Evolutionary conservation across 768 basidiomycete species (phyloP).

Genomic region (Hygrocybe coccinea): DNA sequence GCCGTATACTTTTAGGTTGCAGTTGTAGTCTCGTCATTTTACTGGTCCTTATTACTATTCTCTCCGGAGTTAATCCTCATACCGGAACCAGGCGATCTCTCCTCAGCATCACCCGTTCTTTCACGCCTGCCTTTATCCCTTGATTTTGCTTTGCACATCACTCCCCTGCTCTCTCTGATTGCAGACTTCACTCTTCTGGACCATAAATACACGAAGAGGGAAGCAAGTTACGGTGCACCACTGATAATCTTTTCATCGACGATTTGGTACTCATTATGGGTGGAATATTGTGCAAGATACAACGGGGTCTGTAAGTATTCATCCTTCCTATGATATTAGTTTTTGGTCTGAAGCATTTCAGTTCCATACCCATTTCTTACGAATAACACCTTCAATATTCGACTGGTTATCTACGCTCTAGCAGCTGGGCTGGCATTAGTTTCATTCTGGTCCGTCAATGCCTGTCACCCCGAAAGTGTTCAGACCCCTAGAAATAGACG

Average conservation of each 20-base stretch:
- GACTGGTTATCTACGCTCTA: conserved; percentile 56
- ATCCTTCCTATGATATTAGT: neutral
- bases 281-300: conserved; percentile 58
- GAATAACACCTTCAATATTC: conserved; percentile 44
- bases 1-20: conserved; percentile 24
- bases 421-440: conserved; percentile 47
- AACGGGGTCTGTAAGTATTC: conserved; percentile 58
- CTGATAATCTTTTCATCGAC: conserved; percentile 26
- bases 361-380: conserved; percentile 86
- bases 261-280: conserved; percentile 55
- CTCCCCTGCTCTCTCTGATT: conserved; percentile 53
- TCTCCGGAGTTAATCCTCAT: conserved; percentile 57
- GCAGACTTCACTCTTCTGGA: conserved; percentile 69
- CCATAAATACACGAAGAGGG: conserved; percentile 41
- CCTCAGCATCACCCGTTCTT: conserved; percentile 29
- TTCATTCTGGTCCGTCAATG: conserved; percentile 58
- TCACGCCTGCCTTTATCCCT: conserved; percentile 45
- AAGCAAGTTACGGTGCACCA: conserved; percentile 28
- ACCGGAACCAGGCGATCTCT: conserved; percentile 14
- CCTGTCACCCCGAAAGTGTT: conserved; percentile 36
- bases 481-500: neutral
- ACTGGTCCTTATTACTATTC: conserved; percentile 60
- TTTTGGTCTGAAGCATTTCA: conserved; percentile 1
- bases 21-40: conserved; percentile 46
- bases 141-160: conserved; percentile 64